Conservation (phyloP, 441 rosid genomes). For the Metrosideros polymorpha region DNA sequence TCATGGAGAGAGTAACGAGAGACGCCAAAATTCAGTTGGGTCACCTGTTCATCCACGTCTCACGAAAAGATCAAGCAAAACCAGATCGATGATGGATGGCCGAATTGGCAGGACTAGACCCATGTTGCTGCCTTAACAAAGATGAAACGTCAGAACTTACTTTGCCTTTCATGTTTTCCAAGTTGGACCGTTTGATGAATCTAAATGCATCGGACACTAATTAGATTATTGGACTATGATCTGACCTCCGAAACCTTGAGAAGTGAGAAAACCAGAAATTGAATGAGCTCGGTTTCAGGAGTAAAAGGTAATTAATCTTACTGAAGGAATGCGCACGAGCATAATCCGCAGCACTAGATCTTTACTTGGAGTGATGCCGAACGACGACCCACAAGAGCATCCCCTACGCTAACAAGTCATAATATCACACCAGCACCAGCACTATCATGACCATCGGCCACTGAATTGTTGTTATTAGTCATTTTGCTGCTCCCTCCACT, state of each 20-base stretch:
- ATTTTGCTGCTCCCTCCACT: slow-evolving; percentile 6
- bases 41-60: neutral
- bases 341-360: neutral
- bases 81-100: neutral
- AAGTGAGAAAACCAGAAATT: too few species aligned
- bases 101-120: neutral
- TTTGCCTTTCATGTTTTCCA: neutral
- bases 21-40: neutral
- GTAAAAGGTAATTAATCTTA: neutral
- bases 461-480: slow-evolving; percentile 3
- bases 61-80: neutral
- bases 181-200: neutral
- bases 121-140: neutral
- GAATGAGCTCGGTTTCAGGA: neutral
- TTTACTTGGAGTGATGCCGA: neutral
- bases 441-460: neutral
- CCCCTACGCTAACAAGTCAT: neutral
- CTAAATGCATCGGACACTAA: neutral
- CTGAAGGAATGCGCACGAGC: neutral
- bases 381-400: neutral
- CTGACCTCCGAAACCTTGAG: neutral
- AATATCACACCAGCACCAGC: neutral
- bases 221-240: neutral
- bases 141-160: neutral
- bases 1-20: neutral